Evolutionary conservation across 306 rosid species (phyloP), one percentile per base, ranked within the genome.

Genomic region (Malus domestica): DNA sequence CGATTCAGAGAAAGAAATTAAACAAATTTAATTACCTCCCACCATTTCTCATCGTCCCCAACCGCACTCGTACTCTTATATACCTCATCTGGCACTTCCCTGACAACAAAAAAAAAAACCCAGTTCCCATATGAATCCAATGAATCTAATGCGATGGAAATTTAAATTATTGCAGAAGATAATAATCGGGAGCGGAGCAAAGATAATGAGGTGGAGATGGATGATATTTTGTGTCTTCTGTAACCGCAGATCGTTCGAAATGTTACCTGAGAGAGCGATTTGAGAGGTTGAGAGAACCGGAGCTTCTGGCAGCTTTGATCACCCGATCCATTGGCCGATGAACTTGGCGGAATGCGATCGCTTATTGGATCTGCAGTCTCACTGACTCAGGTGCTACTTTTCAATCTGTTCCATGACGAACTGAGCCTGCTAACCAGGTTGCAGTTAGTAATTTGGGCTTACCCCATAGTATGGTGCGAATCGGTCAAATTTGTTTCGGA

Each of bases 211-310:
- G 18, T 54, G 70, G 10, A 23, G 35, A 46, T 52, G 29, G n/a
- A 25, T 2, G 18, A 58, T 4, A 25, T 49, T 60, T 12, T 12
- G 18, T 60, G 40, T 1, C 4, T 57, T n/a, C 29, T 57, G n/a
- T n/a, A 57, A n/a, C 11, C 1, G 29, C 38, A 2, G 60, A 49
- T 22, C 5, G 4, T 66, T 15, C 12, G 7, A 6, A 44, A 19
- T 49, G 65, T 71, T 79, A 75, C 98, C 89, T 87, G 81, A 94
- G 91, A 67, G 93, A 85, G 76, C 98, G 97, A 80, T 91, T 94
- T 8, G 98, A 94, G 80, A 94, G 97, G 86, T 94, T 94, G 81
- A 94, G 97, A 74, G 97, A 91, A 68, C 98, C 97, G 9, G 98
- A 94, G 38, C 91, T 81, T 84, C 96, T 87, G 14, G 98, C 98